phyloP scores from a whole-genome alignment of 1,139 yeast species.

The Blastobotrys capitulatus region DNA sequence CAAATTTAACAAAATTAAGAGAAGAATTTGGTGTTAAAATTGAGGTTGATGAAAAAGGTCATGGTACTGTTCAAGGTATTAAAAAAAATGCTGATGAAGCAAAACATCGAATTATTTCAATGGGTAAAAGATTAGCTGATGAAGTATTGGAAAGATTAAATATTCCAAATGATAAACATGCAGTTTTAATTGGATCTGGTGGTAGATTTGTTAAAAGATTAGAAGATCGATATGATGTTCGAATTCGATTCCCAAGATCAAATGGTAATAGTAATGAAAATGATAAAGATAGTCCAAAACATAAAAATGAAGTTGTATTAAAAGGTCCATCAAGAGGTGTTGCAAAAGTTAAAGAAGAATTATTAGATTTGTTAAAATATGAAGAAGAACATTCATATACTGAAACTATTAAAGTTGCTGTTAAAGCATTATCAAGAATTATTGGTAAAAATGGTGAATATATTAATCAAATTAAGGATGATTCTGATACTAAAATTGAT shows the following conservation, averaged over 20 bases:
- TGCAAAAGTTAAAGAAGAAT: slow-evolving; percentile 77
- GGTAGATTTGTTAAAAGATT: slow-evolving; percentile 80
- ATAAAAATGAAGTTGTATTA: slow-evolving; percentile 61
- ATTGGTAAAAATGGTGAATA: slow-evolving; percentile 88
- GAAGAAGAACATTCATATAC: slow-evolving; percentile 83
- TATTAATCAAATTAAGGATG: slow-evolving; percentile 77
- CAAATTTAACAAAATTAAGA: slow-evolving; percentile 59
- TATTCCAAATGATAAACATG: slow-evolving; percentile 74
- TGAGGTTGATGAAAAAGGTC: slow-evolving; percentile 59
- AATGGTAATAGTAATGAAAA: slow-evolving; percentile 29
- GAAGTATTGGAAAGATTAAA: slow-evolving; percentile 59
- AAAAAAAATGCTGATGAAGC: slow-evolving; percentile 78
- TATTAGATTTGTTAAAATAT: slow-evolving; percentile 75
- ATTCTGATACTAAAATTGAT: slow-evolving; percentile 69
- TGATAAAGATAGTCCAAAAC: slow-evolving; percentile 23
- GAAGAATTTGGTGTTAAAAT: slow-evolving; percentile 78
- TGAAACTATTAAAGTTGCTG: slow-evolving; percentile 59
- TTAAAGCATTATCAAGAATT: slow-evolving; percentile 68
- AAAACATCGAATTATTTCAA: slow-evolving; percentile 49
- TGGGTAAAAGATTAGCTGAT: slow-evolving; percentile 78
- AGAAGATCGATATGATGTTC: slow-evolving; percentile 83
- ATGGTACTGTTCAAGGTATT: slow-evolving; percentile 65
- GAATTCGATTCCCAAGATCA: slow-evolving; percentile 63
- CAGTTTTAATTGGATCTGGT: slow-evolving; percentile 77
- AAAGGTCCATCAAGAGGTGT: slow-evolving; percentile 93